Evolutionary conservation across 73 alveolate species (phyloP).

Genomic region (Paramecium tetraurelia): DNA sequence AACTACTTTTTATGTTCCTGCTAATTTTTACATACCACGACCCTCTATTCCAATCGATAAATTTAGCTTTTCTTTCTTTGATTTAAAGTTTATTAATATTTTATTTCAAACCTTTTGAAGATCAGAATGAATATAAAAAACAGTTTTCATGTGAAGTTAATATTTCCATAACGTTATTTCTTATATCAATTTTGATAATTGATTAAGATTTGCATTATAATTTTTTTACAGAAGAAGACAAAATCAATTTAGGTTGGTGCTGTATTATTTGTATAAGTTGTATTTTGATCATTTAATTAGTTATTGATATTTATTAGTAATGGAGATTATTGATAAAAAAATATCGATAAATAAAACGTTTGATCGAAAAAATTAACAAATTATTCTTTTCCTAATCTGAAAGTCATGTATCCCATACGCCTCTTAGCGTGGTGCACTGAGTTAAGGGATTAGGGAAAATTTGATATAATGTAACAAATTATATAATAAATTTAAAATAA

Average conservation of each 20-base stretch:
- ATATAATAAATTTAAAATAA: not conserved
- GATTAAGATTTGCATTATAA: not conserved
- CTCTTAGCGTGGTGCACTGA: not conserved
- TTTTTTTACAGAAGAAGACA: not conserved
- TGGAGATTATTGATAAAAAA: not conserved
- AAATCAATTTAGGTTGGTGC: not conserved
- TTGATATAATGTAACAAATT: not conserved
- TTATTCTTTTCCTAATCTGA: not conserved
- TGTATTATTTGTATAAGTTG: not conserved
- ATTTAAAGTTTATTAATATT: not conserved
- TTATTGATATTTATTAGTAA: not conserved
- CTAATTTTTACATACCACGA: not conserved
- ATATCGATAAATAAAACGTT: not conserved
- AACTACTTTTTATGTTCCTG: not conserved
- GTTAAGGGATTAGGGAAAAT: not conserved
- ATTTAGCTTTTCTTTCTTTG: not conserved
- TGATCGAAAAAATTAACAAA: not conserved
- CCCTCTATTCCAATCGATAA: not conserved
- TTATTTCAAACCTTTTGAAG: not conserved
- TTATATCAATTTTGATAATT: not conserved
- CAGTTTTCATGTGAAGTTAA: not conserved
- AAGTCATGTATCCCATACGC: not conserved
- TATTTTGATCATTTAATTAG: not conserved
- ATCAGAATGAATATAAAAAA: not conserved
- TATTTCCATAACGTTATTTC: not conserved